Conservation (phyloP, 192 early-diverging fungal genomes). For the Linnemannia zychae region DNA sequence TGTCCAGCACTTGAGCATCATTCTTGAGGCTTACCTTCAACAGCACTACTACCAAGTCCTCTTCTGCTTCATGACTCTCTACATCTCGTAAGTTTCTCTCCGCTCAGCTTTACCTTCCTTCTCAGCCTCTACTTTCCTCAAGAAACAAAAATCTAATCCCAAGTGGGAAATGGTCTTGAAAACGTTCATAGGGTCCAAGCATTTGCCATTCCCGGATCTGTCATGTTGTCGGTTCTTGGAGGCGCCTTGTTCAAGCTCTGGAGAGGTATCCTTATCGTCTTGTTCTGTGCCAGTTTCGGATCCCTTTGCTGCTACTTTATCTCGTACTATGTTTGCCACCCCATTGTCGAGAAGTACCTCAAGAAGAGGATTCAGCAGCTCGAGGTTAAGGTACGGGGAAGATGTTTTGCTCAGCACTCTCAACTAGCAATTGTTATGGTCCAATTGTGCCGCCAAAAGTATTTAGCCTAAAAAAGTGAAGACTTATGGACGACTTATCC, state of each 20-base stretch:
- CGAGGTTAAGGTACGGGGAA: constrained; percentile 60
- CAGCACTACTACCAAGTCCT: constrained; percentile 62
- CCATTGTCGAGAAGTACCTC: constrained; percentile 63
- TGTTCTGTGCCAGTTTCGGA: constrained; percentile 63
- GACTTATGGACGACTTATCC: neutral
- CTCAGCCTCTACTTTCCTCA: neutral
- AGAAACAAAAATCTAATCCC: neutral
- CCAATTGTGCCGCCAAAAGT: neutral
- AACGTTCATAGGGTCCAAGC: constrained; percentile 61
- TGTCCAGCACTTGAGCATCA: constrained; percentile 56
- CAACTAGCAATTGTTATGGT: neutral
- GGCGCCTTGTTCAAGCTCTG: constrained; percentile 69
- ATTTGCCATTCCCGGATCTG: constrained; percentile 70
- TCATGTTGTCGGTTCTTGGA: constrained; percentile 70
- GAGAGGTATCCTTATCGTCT: constrained; percentile 59
- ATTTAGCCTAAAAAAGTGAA: constrained; percentile 5
- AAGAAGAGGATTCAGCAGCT: constrained; percentile 59
- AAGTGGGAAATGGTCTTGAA: neutral
- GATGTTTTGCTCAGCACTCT: neutral
- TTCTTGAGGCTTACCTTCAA: constrained; percentile 59
- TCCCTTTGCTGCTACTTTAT: constrained; percentile 64
- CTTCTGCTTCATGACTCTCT: constrained; percentile 57
- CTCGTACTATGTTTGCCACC: constrained; percentile 63
- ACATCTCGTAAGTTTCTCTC: constrained; percentile 60
- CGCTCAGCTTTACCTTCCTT: neutral